phyloP scores from a whole-genome alignment of 371 early-diverging fungal species.

The Actinomucor elegans region DNA sequence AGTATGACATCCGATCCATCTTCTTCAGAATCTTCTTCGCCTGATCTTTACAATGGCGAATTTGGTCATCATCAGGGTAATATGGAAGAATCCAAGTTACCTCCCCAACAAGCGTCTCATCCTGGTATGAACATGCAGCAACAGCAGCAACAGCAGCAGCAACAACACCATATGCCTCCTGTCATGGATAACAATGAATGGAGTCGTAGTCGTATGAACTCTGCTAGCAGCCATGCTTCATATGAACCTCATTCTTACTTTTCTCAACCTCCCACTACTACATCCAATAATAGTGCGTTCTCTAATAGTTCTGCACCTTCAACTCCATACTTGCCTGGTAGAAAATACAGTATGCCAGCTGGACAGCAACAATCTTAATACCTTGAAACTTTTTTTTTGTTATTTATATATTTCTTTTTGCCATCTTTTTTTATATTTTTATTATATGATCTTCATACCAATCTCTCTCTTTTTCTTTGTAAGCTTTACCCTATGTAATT shows the following conservation, averaged over 20 bases:
- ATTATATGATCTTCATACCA: not conserved
- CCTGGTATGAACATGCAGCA: too few species aligned
- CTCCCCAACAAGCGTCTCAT: not conserved
- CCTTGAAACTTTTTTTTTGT: not conserved
- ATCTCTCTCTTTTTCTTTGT: conserved; percentile 1
- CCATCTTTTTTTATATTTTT: not conserved
- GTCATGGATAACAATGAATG: conserved; percentile 14
- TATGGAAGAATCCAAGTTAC: not conserved
- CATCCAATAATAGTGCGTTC: conserved; percentile 2
- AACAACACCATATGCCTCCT: conserved; percentile 4
- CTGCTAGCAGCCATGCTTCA: conserved; percentile 12
- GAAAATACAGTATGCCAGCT: conserved; percentile 9
- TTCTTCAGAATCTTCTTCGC: conserved; percentile 40
- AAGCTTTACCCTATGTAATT: conserved; percentile 13
- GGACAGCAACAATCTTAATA: conserved; percentile 15
- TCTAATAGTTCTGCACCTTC: conserved; percentile 14
- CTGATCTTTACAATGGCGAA: conserved; percentile 35
- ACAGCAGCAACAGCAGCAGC: conserved; percentile 9
- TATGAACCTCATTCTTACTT: conserved; percentile 26
- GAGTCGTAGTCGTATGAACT: conserved; percentile 21
- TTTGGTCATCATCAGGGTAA: conserved; percentile 9
- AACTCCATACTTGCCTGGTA: conserved; percentile 23
- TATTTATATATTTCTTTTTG: not conserved
- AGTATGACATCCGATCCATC: conserved; percentile 36
- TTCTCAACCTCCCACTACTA: conserved; percentile 13